Evolutionary conservation across 805 yeast species (phyloP).

Genomic region (Priceomyces medius): DNA sequence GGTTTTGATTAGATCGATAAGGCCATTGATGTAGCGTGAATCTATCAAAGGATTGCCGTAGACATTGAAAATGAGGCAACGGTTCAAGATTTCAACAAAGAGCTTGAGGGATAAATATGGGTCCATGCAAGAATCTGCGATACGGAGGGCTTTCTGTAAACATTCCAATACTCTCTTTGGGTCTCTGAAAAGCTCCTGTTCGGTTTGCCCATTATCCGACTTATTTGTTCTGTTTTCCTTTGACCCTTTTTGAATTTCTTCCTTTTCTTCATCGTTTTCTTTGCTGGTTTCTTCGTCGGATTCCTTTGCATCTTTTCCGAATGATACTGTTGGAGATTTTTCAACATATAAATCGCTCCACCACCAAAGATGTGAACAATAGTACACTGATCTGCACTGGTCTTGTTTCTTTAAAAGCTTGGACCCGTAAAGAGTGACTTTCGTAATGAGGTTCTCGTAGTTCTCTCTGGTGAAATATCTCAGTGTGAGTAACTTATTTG

Average conservation of each 20-base stretch:
- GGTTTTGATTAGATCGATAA: conserved; percentile 76
- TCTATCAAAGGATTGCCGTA: conserved; percentile 75
- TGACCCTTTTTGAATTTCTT: conserved; percentile 4
- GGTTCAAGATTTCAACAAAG: conserved; percentile 85
- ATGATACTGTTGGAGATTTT: conserved; percentile 33
- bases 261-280: conserved; percentile 10
- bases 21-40: conserved; percentile 75
- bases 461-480: conserved; percentile 57
- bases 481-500: conserved; percentile 44
- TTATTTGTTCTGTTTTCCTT: conserved; percentile 21
- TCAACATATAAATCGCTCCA: conserved; percentile 58
- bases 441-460: conserved; percentile 79
- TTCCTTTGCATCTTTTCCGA: conserved; percentile 46
- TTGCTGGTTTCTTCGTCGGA: conserved; percentile 23
- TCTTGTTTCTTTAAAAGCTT: conserved; percentile 88
- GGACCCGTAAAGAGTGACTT: conserved; percentile 84
- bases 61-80: conserved; percentile 80
- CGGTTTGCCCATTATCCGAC: conserved; percentile 45
- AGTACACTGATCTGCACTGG: conserved; percentile 87
- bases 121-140: conserved; percentile 95
- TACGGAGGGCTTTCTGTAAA: conserved; percentile 80
- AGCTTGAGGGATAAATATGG: conserved; percentile 68
- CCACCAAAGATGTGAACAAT: conserved; percentile 94
- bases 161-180: conserved; percentile 85
- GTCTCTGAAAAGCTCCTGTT: conserved; percentile 37